Evolutionary conservation across 176 grass and related monocot species (phyloP), one percentile per base, ranked within the genome.

Genomic region (Oryza nivara): DNA sequence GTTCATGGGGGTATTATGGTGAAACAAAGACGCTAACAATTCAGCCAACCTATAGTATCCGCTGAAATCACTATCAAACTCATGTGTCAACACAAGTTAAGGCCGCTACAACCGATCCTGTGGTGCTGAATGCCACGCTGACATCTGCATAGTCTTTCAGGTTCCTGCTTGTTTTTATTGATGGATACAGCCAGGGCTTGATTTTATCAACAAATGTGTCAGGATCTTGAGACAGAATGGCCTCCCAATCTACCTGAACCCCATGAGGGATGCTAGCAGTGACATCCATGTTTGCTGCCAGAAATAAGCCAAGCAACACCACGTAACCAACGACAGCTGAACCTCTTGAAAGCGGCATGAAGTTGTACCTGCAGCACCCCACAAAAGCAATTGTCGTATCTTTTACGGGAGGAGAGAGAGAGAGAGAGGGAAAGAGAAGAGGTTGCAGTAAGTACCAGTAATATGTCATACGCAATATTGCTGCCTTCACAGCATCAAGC

Each of bases 341-440:
- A 64, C 96, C 96, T 77, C 96, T 95, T 10, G 96, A 95, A 34
- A 98, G 89, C 35, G 96, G 96, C 96, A 98, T 98, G 75, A 98
- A 98, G 78, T 98, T 98, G 84, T 95, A 95, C 96, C 96, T 98
- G 93, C 41, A 92, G 87, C 20, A 41, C 47, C 40, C 12, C 36
- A 51, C 54, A 26, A 65, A 72, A 75, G 58, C 70, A 60, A 48
- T 81, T 82, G 40, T 30, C 56, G 13, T 48, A 12, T 34, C 64
- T 51, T 73, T 68, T 7, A 40, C 69, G 10, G 10, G 17, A 14
- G 9, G 17, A 40, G 9, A 9, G 40, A 83, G 16, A 40, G 40
- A 83, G 22, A 65, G 3, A 25, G 14, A 7, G 17, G 7, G 9
- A 41, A 8, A 41, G 6, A 8, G 40, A 41, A 17, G 4, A 46